Evolutionary conservation across 495 filamentous ascomycete species (phyloP), one percentile per base, ranked within the genome.

Genomic region (Penicillium silybi): DNA sequence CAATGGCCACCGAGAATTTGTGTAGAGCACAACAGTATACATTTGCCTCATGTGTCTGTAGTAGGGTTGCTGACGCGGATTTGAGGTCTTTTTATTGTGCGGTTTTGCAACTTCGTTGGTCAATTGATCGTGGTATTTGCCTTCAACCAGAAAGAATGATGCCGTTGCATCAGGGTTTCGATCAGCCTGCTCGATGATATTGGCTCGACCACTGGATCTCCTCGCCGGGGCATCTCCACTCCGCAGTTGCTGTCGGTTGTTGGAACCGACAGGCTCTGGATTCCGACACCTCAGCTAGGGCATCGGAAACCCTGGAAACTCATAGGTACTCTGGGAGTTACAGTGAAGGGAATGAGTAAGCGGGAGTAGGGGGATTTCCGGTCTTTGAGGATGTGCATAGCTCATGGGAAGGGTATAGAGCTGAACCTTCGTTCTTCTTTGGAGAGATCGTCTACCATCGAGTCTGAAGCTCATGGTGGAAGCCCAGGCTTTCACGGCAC

Each of bases 201-300:
- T 65, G 56, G 49, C n/a, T 37, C 46, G 41, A 48, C 54, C 56
- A 46, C 29, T 43, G 29, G 16, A 38, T 35, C 9, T 26, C 13
- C 10, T 10, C 56, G 48, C 51, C 51, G 46, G 49, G 39, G 40
- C 40, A 16, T 48, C 43, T 48, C 41, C 43, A 49, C 20, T 39
- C 41, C 44, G 23, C 11, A 2, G 10, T 46, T 40, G 23, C 41
- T 48, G 18, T 61, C 57, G 54, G 57, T 56, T 51, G 47, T 55
- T 37, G 29, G 45, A 54, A 59, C 57, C 57, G 57, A 51, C 44
- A 61, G 57, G 44, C 43, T 59, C 35, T 52, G 9, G 42, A 44
- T 18, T 52, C 54, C 60, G 56, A 44, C 43, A 23, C 11, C 17
- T 15, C 5, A 37, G 44, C 27, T 34, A 44, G 17, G 35, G 48